phyloP scores from a whole-genome alignment of 208 protist genomes.

The Trypanosoma boissoni region DNA sequence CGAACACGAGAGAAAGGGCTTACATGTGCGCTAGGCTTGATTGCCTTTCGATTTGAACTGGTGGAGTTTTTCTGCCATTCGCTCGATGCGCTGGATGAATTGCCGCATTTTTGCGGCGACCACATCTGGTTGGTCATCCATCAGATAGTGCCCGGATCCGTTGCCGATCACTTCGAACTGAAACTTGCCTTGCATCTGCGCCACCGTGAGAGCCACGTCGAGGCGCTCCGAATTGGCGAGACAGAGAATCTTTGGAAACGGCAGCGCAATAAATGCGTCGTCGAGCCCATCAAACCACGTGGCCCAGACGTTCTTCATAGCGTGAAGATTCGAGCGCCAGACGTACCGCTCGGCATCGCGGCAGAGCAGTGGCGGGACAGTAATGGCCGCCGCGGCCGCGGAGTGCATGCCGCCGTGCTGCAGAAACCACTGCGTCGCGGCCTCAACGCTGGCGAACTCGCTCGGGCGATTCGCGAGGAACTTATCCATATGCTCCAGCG shows the following conservation, averaged over 20 bases:
- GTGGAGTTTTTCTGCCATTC: conserved; percentile 46
- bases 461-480: conserved; percentile 73
- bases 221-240: conserved; percentile 83
- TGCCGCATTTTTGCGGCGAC: conserved; percentile 53
- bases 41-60: neutral
- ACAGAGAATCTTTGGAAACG: conserved; percentile 87
- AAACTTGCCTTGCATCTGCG: conserved; percentile 95
- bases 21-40: too few species aligned
- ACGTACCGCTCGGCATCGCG: conserved; percentile 32
- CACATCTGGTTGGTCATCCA: conserved; percentile 81
- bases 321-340: conserved; percentile 75
- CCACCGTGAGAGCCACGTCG: conserved; percentile 86
- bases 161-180: conserved; percentile 88
- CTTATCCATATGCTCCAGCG: conserved; percentile 72
- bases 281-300: conserved; percentile 89
- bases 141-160: conserved; percentile 87
- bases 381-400: conserved; percentile 50
- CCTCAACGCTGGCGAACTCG: conserved; percentile 49
- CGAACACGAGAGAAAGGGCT: too few species aligned
- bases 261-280: conserved; percentile 66
- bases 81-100: conserved; percentile 61
- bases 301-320: conserved; percentile 69
- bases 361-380: conserved; percentile 73
- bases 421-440: conserved; percentile 81
- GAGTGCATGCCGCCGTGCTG: conserved; percentile 72